Evolutionary conservation across 1,284 basidiomycete genomes (phyloP).

Genomic region (Pseudozyma thailandica): DNA sequence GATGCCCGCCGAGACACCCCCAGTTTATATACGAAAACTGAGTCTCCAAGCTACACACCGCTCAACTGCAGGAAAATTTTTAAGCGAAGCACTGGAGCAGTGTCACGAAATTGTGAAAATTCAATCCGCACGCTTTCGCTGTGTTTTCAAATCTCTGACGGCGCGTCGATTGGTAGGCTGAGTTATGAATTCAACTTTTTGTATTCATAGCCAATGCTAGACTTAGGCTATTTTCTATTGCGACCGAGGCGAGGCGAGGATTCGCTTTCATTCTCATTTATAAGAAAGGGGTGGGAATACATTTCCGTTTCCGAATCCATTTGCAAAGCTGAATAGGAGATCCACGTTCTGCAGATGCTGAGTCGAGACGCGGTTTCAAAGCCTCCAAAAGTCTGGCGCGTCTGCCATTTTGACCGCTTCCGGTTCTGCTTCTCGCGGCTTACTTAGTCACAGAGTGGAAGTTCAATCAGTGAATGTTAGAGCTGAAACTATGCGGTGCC

Average conservation of each 20-base stretch:
- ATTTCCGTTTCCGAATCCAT: too few species aligned
- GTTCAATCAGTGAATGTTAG: too few species aligned
- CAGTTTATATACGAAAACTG: constrained; percentile 31
- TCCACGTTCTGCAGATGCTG: neutral
- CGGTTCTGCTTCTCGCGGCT: too few species aligned
- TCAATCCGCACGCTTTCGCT: neutral
- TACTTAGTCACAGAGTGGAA: too few species aligned
- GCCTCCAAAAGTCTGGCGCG: neutral
- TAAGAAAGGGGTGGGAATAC: neutral
- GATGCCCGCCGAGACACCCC: constrained; percentile 13
- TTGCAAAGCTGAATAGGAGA: neutral
- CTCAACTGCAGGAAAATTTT: constrained; percentile 21
- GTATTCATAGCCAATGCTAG: constrained; percentile 5
- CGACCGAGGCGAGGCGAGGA: too few species aligned
- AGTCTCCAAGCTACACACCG: constrained; percentile 6
- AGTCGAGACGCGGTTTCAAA: neutral
- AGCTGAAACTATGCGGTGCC: too few species aligned
- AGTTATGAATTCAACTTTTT: constrained; percentile 20
- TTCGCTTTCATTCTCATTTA: too few species aligned
- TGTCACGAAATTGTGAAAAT: constrained; percentile 2
- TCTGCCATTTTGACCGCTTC: neutral
- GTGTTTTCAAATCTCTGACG: constrained; percentile 5
- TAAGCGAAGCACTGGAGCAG: constrained; percentile 15
- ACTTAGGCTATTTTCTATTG: neutral
- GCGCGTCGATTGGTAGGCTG: constrained; percentile 18